A percentile compares a stretch with the other conserved stretches of the same genome.
phyloP scores from a whole-genome alignment of 441 rosid genomes.

The Isatis lusitanica region DNA sequence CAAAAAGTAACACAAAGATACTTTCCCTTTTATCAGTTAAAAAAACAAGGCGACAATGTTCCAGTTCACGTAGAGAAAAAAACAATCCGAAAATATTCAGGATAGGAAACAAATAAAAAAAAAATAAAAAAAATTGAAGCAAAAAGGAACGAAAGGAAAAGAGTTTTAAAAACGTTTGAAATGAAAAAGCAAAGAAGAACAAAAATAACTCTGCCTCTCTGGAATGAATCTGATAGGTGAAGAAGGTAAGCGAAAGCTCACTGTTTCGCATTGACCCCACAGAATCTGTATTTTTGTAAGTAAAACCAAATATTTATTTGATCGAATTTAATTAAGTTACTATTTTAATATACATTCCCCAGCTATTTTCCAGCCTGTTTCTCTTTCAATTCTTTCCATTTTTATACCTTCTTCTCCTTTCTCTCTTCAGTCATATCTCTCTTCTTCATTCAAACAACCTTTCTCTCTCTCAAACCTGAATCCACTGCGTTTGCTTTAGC shows the following conservation, averaged over 20 bases:
- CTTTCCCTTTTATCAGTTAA: neutral
- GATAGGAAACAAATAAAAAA: neutral
- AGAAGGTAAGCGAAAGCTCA: neutral
- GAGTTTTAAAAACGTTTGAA: neutral
- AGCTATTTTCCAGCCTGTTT: constrained; percentile 78
- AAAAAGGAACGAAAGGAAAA: neutral
- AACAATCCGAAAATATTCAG: neutral
- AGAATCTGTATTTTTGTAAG: constrained; percentile 12
- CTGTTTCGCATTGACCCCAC: constrained; percentile 31
- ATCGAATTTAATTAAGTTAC: neutral
- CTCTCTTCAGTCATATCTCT: constrained; percentile 1
- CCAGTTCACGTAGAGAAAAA: neutral
- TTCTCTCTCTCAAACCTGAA: constrained; percentile 7
- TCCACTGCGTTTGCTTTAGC: neutral
- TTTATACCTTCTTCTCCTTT: constrained; percentile 25
- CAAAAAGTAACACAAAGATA: neutral
- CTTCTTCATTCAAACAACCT: neutral
- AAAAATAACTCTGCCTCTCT: neutral
- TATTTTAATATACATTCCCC: constrained; percentile 25
- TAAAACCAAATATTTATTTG: neutral
- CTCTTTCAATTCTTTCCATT: constrained; percentile 20
- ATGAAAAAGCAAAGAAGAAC: neutral
- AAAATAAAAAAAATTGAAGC: neutral
- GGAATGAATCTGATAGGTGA: constrained; percentile 19
- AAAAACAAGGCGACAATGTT: neutral